Base-by-base conservation (phyloP, 805 yeast species). In the Hanseniaspora hatyaiensis region DNA sequence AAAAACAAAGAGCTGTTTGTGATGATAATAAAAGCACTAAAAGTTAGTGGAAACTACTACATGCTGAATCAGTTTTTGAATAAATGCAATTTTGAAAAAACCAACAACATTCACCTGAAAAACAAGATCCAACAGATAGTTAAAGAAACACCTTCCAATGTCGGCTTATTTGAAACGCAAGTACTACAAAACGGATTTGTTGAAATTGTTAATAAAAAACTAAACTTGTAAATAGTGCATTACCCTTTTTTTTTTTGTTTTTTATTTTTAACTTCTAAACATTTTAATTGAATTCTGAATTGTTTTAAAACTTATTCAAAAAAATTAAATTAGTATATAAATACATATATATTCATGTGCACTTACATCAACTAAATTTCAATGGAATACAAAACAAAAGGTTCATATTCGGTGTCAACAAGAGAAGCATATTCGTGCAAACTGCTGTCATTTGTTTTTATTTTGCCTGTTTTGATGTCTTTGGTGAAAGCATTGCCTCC, bases 391-490 rank as follows among this genome's bases (percentile, higher is more conserved):
- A 92, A 65, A 46, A 89, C 98, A 67, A 92, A 92, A 45, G 97
- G 97, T 66, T 89, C 95, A 63, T 89, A 89, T 50, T 89, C 96
- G 24, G 89, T 78, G 65, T 92, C 98, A 42, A 87, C 96, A 57
- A 92, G 68, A 1, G 94, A 77, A 9, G 96, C 89, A 63, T 84
- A 92, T 63, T 89, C 97, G 55, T 80, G 76, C 57, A 89, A 71
- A 39, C 76, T 78, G 30, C 64, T 57, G 60, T 80, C 85, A 56
- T 80, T 77, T 30, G 57, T 56, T 53, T 75, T 70, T 40, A 79
- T 67, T 54, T 72, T 75, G 41, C 88, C 88, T 56, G 73, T 71
- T 55, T 74, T 75, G 12, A 22, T 6, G 60, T 82, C 87, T 50
- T 71, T 70, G 29, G 73, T 67, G 58, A 84, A 83, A 0, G 95